Evolutionary conservation across 2,329 filamentous ascomycete species (phyloP).

Genomic region (Aschersonia sp.): DNA sequence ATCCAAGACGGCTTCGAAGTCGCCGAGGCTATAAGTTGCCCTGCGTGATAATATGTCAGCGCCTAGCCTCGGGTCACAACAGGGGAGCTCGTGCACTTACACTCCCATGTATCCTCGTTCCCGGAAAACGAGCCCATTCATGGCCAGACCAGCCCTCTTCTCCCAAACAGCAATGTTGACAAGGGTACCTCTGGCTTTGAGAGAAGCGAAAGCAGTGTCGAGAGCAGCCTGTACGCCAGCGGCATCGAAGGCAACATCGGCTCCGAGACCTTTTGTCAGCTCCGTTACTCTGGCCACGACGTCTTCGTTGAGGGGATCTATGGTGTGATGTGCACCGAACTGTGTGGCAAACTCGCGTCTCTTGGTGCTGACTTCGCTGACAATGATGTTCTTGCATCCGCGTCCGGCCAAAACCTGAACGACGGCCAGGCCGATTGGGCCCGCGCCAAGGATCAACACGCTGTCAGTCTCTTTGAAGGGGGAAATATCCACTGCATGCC

Average conservation of each 20-base stretch:
- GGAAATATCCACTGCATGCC: constrained; percentile 28
- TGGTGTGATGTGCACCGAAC: constrained; percentile 29
- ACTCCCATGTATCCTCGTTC: constrained; percentile 10
- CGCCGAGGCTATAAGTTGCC: constrained; percentile 16
- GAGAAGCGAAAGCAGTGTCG: constrained; percentile 28
- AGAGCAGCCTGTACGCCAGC: constrained; percentile 42
- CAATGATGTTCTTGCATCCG: constrained; percentile 31
- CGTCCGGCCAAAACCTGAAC: constrained; percentile 28
- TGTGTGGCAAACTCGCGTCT: constrained; percentile 25
- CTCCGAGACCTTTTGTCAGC: constrained; percentile 33
- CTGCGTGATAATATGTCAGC: constrained; percentile 15
- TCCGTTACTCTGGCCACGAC: constrained; percentile 28
- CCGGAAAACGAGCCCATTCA: constrained; percentile 10
- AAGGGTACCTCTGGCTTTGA: constrained; percentile 38
- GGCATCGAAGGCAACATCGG: constrained; percentile 47
- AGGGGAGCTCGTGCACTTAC: constrained; percentile 3
- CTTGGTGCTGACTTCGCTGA: constrained; percentile 28
- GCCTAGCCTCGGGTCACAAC: no score
- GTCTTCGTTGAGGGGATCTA: constrained; percentile 27
- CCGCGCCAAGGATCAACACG: constrained; percentile 33
- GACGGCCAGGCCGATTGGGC: constrained; percentile 33
- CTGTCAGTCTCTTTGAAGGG: constrained; percentile 24
- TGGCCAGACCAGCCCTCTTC: constrained; percentile 17
- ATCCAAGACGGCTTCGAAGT: constrained; percentile 43
- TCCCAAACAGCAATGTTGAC: constrained; percentile 55